Conservation (phyloP, 2,329 filamentous ascomycete species). For the Ceratocystis albifundus region DNA sequence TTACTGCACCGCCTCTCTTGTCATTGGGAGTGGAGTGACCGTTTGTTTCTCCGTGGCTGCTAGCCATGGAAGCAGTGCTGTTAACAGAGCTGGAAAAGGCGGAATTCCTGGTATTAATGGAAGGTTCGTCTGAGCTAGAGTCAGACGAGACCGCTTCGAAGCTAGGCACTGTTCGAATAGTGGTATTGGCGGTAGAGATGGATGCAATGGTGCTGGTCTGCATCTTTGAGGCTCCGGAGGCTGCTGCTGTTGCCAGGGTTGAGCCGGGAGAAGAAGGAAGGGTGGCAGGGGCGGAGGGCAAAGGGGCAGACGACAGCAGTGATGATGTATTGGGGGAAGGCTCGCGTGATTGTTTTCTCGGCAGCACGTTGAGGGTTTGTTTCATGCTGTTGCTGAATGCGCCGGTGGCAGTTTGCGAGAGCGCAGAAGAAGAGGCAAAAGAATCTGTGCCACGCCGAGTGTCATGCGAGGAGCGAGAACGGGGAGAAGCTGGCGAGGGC, state of each 20-base stretch:
- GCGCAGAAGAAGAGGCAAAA: slow-evolving; percentile 26
- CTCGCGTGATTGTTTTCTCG: slow-evolving; percentile 27
- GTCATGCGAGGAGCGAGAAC: slow-evolving; percentile 8
- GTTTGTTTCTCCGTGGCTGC: slow-evolving; percentile 28
- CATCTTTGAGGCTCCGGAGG: slow-evolving; percentile 23
- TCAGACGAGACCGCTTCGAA: slow-evolving; percentile 39
- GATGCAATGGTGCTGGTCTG: slow-evolving; percentile 26
- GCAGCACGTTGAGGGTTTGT: slow-evolving; percentile 26
- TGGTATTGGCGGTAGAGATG: slow-evolving; percentile 28
- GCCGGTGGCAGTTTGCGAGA: slow-evolving; percentile 31
- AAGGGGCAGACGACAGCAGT: slow-evolving; percentile 28
- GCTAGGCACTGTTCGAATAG: slow-evolving; percentile 48
- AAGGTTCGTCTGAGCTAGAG: slow-evolving; percentile 33
- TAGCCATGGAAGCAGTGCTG: slow-evolving; percentile 40
- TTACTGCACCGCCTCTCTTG: neutral
- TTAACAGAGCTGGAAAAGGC: slow-evolving; percentile 46
- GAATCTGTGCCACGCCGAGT: slow-evolving; percentile 27
- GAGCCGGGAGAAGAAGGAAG: neutral
- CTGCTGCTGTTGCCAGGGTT: slow-evolving; percentile 26
- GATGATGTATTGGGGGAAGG: slow-evolving; percentile 23
- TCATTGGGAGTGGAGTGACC: slow-evolving; percentile 6
- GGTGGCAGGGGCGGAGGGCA: slow-evolving; percentile 22
- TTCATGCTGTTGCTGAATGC: slow-evolving; percentile 34
- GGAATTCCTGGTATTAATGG: slow-evolving; percentile 35
- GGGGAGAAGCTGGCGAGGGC: neutral